Evolutionary conservation across 768 basidiomycete genomes (phyloP).

Genomic region (Boletus patriciae): DNA sequence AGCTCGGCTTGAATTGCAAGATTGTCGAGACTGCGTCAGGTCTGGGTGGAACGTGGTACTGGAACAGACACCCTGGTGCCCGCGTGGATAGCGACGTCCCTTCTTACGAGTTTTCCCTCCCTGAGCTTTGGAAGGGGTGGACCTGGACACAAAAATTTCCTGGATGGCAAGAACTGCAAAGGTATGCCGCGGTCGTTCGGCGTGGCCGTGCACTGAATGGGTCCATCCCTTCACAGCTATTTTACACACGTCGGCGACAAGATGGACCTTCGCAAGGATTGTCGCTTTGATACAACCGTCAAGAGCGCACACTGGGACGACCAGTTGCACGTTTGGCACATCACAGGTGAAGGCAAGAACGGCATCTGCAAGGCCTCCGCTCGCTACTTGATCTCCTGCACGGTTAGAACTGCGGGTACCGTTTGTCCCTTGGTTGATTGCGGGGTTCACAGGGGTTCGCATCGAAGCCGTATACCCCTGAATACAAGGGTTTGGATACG

Average conservation of each 20-base stretch:
- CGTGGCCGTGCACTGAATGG: background rate
- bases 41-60: slow-evolving; percentile 11
- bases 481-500: background rate
- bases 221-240: background rate
- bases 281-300: slow-evolving; percentile 12
- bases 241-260: slow-evolving; percentile 11
- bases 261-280: slow-evolving; percentile 10
- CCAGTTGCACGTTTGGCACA: slow-evolving; percentile 5
- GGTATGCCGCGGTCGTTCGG: background rate
- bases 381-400: slow-evolving; percentile 7
- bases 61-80: slow-evolving; percentile 16
- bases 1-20: slow-evolving; percentile 8
- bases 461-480: slow-evolving; percentile 9
- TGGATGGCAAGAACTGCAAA: slow-evolving; percentile 7
- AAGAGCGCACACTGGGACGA: slow-evolving; percentile 14
- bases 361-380: slow-evolving; percentile 2
- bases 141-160: slow-evolving; percentile 12
- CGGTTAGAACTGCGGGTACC: background rate
- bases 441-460: background rate
- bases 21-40: slow-evolving; percentile 7
- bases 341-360: slow-evolving; percentile 1
- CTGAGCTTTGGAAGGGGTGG: slow-evolving; percentile 18
- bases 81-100: slow-evolving; percentile 12
- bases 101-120: slow-evolving; percentile 5
- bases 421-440: background rate